These are phyloP conservation scores for Solanum chmielewskii DNA, from an alignment of 257 asterid genomes.

Conservation along the genomic window DNA sequence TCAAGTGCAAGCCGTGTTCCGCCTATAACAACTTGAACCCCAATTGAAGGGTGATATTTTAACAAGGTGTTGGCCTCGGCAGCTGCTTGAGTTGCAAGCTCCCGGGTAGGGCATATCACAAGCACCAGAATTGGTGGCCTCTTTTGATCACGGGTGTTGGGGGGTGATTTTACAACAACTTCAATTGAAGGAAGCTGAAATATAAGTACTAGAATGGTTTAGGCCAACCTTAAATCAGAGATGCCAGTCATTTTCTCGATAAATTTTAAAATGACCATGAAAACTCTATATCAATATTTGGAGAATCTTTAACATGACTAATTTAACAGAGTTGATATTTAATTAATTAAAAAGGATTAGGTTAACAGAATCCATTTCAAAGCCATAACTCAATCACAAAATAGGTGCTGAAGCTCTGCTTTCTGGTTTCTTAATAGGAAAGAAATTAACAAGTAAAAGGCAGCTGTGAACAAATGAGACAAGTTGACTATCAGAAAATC, in stretches of 20 bases:
- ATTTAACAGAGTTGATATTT: not conserved
- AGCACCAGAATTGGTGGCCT: constrained; percentile 75
- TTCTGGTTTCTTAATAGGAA: not conserved
- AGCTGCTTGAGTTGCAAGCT: constrained; percentile 95
- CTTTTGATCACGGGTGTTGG: constrained; percentile 44
- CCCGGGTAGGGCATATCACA: constrained; percentile 88
- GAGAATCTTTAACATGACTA: not conserved
- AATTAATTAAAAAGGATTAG: not conserved
- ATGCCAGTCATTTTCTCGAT: not conserved
- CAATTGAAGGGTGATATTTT: constrained; percentile 87
- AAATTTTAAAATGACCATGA: not conserved
- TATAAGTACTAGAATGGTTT: constrained; percentile 2
- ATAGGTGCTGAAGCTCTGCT: not conserved
- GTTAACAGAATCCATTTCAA: not conserved
- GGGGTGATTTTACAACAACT: constrained; percentile 50
- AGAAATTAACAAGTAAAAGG: not conserved
- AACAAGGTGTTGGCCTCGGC: constrained; percentile 75
- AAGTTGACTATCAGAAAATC: not conserved
- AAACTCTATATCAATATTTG: not conserved
- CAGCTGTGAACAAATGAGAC: not conserved
- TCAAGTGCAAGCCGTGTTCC: constrained; percentile 83
- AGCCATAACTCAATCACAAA: not conserved
- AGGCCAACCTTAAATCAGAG: not conserved
- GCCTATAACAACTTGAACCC: constrained; percentile 96
- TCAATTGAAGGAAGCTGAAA: constrained; percentile 96